These are phyloP conservation scores for Angomonas ambiguus DNA, from an alignment of 208 protist genomes.

Conservation along the genomic window DNA sequence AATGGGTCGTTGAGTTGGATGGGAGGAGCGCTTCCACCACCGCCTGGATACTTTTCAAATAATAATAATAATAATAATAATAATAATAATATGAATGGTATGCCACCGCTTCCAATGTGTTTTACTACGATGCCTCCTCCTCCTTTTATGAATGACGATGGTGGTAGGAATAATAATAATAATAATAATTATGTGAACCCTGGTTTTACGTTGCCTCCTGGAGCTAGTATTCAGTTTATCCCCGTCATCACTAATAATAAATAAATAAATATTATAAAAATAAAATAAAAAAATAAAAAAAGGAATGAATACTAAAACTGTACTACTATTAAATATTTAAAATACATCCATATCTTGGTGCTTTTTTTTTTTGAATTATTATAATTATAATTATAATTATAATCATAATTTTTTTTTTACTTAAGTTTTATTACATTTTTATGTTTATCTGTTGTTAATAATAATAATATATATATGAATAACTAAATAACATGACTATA, in stretches of 20 bases:
- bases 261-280: neutral
- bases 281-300: slow-evolving; percentile 5
- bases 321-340: too few species aligned
- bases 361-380: neutral
- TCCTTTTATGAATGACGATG: too few species aligned
- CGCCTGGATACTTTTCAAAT: neutral
- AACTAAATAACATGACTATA: neutral
- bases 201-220: too few species aligned
- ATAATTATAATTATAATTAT: neutral
- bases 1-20: neutral
- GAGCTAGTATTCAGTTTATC: neutral
- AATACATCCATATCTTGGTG: too few species aligned
- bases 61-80: neutral
- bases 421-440: too few species aligned
- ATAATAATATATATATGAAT: neutral
- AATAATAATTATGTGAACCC: slow-evolving; percentile 3
- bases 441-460: too few species aligned
- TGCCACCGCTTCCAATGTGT: too few species aligned
- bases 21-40: neutral
- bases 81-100: slow-evolving; percentile 8
- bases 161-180: slow-evolving; percentile 2
- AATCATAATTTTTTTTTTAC: neutral
- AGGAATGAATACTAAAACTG: too few species aligned
- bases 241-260: neutral
- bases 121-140: too few species aligned